These are phyloP conservation scores for Penicillium sp. DNA, from an alignment of 2,329 filamentous ascomycete genomes.

Conservation along the genomic window DNA sequence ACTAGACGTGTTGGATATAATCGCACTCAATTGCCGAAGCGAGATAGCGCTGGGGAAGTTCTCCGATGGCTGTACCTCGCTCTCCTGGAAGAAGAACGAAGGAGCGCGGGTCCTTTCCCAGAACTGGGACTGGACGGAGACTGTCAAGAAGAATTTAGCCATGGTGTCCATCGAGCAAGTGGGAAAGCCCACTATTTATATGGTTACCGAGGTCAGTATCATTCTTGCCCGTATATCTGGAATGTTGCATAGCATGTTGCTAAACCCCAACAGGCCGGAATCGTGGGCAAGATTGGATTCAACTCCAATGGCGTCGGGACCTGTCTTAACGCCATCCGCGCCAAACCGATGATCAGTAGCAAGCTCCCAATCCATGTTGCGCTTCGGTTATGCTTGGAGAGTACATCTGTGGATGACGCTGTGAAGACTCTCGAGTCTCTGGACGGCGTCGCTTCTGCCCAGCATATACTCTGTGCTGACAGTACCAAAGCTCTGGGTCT, in stretches of 20 bases:
- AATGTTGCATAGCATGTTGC: background rate
- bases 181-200: conserved; percentile 49
- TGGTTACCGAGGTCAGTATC: conserved; percentile 49
- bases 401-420: conserved; percentile 46
- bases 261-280: conserved; percentile 41
- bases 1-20: conserved; percentile 49
- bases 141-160: conserved; percentile 52
- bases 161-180: conserved; percentile 46
- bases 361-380: conserved; percentile 61
- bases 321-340: conserved; percentile 60
- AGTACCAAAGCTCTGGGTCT: conserved; percentile 26
- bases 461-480: conserved; percentile 56
- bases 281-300: conserved; percentile 64
- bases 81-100: conserved; percentile 49
- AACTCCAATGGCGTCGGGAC: conserved; percentile 58
- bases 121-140: conserved; percentile 59
- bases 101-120: conserved; percentile 47
- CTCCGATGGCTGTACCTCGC: conserved; percentile 56
- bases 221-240: background rate
- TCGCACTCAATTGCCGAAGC: conserved; percentile 58
- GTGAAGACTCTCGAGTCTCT: conserved; percentile 43
- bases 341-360: conserved; percentile 50
- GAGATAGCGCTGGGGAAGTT: conserved; percentile 58
- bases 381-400: conserved; percentile 55
- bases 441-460: conserved; percentile 53